Evolutionary conservation across 345 rosid species (phyloP).

Genomic region (Gossypium rotundifolium): DNA sequence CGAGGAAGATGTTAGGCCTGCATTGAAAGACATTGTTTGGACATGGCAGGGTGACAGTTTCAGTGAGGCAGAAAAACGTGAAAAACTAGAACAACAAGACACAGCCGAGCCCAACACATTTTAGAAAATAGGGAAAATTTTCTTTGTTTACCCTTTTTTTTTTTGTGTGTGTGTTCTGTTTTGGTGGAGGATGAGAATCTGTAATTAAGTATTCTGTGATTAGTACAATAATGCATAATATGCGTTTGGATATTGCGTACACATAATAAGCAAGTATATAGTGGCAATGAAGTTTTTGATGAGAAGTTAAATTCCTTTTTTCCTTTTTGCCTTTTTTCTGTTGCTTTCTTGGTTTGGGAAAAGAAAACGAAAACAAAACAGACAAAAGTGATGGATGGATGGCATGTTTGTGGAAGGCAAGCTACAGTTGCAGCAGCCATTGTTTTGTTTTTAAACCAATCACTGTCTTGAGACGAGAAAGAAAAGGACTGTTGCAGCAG

Average conservation of each 20-base stretch:
- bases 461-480: background rate
- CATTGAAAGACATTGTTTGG: constrained; percentile 62
- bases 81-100: background rate
- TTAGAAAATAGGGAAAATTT: background rate
- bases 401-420: background rate
- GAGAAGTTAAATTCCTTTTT: background rate
- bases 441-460: background rate
- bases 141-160: background rate
- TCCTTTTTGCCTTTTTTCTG: background rate
- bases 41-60: constrained; percentile 14
- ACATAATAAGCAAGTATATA: no score
- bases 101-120: background rate
- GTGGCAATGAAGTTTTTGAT: background rate
- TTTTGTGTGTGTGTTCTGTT: background rate
- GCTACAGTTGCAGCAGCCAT: background rate
- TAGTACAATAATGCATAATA: background rate
- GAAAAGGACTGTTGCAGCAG: no score
- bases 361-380: no score
- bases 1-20: constrained; percentile 65
- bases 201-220: background rate
- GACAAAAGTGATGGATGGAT: no score
- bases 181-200: constrained; percentile 2
- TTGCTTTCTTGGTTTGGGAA: no score
- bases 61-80: background rate
- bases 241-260: background rate